Conservation (phyloP, 116 monocot species). For the Posidonia oceanica region DNA sequence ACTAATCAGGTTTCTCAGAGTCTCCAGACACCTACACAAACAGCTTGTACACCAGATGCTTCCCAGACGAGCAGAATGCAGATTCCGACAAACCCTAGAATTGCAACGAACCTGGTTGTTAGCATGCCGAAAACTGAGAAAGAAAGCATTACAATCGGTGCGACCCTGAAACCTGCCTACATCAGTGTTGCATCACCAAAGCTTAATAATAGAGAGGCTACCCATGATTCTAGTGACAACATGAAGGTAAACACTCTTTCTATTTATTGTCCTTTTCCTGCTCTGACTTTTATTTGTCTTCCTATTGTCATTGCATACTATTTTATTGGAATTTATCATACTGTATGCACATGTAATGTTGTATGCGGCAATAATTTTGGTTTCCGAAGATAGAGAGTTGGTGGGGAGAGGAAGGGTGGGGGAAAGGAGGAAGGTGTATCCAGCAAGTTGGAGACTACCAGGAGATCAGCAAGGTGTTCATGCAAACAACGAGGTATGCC, state of each 20-base stretch:
- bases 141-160: slow-evolving; percentile 28
- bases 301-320: no score
- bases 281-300: no score
- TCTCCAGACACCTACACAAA: slow-evolving; percentile 33
- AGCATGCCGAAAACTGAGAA: slow-evolving; percentile 45
- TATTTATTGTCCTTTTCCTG: slow-evolving; percentile 6
- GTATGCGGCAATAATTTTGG: no score
- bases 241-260: slow-evolving; percentile 35
- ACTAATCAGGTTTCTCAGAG: slow-evolving; percentile 44
- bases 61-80: slow-evolving; percentile 69
- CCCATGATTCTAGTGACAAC: slow-evolving; percentile 39
- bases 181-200: slow-evolving; percentile 51
- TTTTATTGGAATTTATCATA: no score
- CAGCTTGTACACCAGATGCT: slow-evolving; percentile 21
- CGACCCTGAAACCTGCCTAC: slow-evolving; percentile 63
- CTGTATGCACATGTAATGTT: no score
- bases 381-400: no score
- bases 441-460: no score
- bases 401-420: no score
- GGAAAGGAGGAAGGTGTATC: no score
- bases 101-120: slow-evolving; percentile 59
- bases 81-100: slow-evolving; percentile 94
- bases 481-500: no score
- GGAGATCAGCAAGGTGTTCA: no score
- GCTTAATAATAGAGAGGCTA: slow-evolving; percentile 24